These are phyloP conservation scores for Lentinula edodes DNA, from an alignment of 768 basidiomycete genomes.

Conservation along the genomic window DNA sequence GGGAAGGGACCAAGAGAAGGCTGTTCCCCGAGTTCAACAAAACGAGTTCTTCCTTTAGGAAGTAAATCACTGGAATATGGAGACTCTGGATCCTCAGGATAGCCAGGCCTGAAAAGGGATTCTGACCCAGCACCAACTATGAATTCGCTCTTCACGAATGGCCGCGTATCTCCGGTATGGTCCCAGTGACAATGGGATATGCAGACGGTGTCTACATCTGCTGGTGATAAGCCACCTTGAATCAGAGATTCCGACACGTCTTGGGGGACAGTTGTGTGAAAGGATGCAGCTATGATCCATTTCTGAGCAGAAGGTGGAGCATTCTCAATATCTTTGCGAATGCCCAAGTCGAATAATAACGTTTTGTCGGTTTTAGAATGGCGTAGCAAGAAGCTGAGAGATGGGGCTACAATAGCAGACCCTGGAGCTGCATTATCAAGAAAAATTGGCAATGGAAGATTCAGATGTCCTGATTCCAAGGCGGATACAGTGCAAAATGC, in stretches of 20 bases:
- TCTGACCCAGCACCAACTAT: constrained; percentile 1
- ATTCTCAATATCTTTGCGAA: constrained; percentile 40
- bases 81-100: constrained; percentile 34
- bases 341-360: constrained; percentile 53
- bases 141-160: constrained; percentile 4
- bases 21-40: constrained; percentile 27
- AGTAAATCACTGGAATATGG: constrained; percentile 27
- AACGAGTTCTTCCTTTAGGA: constrained; percentile 32
- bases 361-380: constrained; percentile 36
- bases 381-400: constrained; percentile 46
- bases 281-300: constrained; percentile 19
- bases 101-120: constrained; percentile 20
- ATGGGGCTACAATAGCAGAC: constrained; percentile 29
- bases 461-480: constrained; percentile 44
- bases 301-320: constrained; percentile 29
- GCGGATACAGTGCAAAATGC: constrained; percentile 51
- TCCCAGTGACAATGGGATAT: constrained; percentile 6
- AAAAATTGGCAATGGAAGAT: constrained; percentile 30
- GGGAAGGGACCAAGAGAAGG: constrained; percentile 32
- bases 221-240: constrained; percentile 41
- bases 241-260: constrained; percentile 41
- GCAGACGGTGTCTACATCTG: constrained; percentile 31
- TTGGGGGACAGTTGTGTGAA: constrained; percentile 23
- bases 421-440: constrained; percentile 26
- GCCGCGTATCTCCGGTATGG: neutral